Evolutionary conservation across 2,329 filamentous ascomycete species (phyloP), one percentile per base, ranked within the genome.

Genomic region (Diaporthe ilicicola): DNA sequence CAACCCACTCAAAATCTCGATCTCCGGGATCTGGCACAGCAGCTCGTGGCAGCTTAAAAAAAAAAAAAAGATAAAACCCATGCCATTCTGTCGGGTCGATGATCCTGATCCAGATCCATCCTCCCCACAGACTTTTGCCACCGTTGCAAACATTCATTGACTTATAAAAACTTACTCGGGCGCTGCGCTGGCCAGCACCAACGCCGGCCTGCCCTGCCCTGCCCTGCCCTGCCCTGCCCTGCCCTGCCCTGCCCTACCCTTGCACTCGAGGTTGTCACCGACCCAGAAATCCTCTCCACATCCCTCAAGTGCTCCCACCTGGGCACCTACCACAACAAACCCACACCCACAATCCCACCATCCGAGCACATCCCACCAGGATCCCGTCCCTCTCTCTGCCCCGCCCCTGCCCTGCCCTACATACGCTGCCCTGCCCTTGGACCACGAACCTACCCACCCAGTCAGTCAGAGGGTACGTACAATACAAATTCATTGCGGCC

Each of bases 401-500:
- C 39, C 27, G 39, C 39, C 17, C 39, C 39, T 19, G 39, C 39
- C 39, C 27, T 55, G 29, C 51, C 39, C 27, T 34, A 17, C n/a
- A n/a, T n/a, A n/a, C n/a, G n/a, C n/a, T n/a, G n/a, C 39, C 39
- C 55, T 61, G 37, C 15, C 12, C 39, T 44, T 48, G 59, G 42
- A 34, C 17, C 42, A 64, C 22, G 44, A 50, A 64, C 32, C 27
- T 48, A 37, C 59, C 8, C 3, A n/a, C 46, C 59, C 29, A 22
- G n/a, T 27, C 59, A 34, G n/a, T 64, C 59, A 24, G 44, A 37
- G n/a, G 39, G 27, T 27, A 13, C 27, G 44, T 34, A 34, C 44
- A 50, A 64, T 64, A 64, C 59, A 37, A 64, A 42, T 22, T 64
- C 59, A 48, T 37, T 64, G 44, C 59, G 59, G 59, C 59, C 59